Percentiles rank a stretch among this genome's conserved stretches.
phyloP scores from a whole-genome alignment of 495 filamentous ascomycete genomes.

The Xylona heveae region DNA sequence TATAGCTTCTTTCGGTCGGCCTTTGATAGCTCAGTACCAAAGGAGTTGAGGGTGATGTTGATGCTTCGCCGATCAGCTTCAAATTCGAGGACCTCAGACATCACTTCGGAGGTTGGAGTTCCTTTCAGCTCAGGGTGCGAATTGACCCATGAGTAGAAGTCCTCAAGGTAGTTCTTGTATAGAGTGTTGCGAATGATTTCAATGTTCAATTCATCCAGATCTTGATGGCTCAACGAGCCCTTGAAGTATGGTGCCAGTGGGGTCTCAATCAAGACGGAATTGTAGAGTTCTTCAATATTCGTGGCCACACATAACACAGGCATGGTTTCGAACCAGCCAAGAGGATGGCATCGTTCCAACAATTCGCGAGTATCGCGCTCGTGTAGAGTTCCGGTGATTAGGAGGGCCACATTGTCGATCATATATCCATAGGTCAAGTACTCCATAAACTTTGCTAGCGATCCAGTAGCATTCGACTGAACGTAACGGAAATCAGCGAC shows the following conservation, averaged over 20 bases:
- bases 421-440: conserved; percentile 98
- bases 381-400: conserved; percentile 95
- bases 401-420: conserved; percentile 97
- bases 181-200: conserved; percentile 97
- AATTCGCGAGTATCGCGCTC: conserved; percentile 94
- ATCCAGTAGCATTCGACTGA: conserved; percentile 74
- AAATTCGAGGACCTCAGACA: conserved; percentile 87
- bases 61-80: conserved; percentile 92
- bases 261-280: conserved; percentile 90
- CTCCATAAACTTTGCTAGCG: conserved; percentile 82
- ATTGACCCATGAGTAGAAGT: conserved; percentile 85
- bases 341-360: conserved; percentile 84
- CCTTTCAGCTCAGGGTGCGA: conserved; percentile 64
- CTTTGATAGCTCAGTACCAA: conserved; percentile 92
- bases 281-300: conserved; percentile 97
- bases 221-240: conserved; percentile 77
- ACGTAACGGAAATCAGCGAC: conserved; percentile 95
- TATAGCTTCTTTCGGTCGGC: conserved; percentile 89
- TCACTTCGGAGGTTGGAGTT: conserved; percentile 79
- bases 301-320: conserved; percentile 93
- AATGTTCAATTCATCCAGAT: conserved; percentile 97
- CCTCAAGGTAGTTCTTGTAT: conserved; percentile 98
- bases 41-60: conserved; percentile 98
- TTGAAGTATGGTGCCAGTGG: conserved; percentile 95
- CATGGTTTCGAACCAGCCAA: conserved; percentile 98